These are phyloP conservation scores for Ustanciosporium gigantosporum DNA, from an alignment of 1,284 basidiomycete species.

Conservation along the genomic window DNA sequence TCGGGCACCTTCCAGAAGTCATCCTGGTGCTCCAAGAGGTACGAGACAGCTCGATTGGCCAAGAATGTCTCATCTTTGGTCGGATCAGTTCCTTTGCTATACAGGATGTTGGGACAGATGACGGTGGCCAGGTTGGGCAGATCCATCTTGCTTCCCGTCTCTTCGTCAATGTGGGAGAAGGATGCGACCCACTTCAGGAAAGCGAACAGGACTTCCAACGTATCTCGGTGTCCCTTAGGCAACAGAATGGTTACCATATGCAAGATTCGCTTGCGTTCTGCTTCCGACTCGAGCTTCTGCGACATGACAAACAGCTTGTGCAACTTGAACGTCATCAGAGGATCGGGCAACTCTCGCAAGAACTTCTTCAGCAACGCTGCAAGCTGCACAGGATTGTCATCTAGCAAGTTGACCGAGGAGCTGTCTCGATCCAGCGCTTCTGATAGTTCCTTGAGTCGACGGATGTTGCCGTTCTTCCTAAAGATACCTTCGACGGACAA, in stretches of 20 bases:
- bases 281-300: conserved; percentile 76
- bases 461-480: conserved; percentile 96
- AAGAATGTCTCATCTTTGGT: conserved; percentile 91
- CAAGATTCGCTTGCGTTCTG: conserved; percentile 79
- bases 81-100: conserved; percentile 80
- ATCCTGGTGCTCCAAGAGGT: conserved; percentile 88
- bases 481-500: conserved; percentile 99
- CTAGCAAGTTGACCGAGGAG: conserved; percentile 77
- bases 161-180: conserved; percentile 96
- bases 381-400: conserved; percentile 95
- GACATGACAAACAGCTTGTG: conserved; percentile 86
- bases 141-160: conserved; percentile 99
- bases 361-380: conserved; percentile 97
- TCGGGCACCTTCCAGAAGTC: conserved; percentile 68
- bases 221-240: conserved; percentile 92
- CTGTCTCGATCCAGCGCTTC: conserved; percentile 93
- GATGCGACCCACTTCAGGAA: conserved; percentile 99
- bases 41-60: conserved; percentile 68
- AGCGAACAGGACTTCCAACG: conserved; percentile 94
- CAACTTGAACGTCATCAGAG: conserved; percentile 89
- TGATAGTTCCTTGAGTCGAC: conserved; percentile 83
- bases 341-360: conserved; percentile 92
- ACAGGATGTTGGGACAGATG: conserved; percentile 92
- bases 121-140: conserved; percentile 94
- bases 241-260: conserved; percentile 85